A percentile compares a stretch with the other conserved stretches of the same genome.
These are phyloP conservation scores for Venturia nashicola DNA, from an alignment of 2,329 filamentous ascomycete species.

Conservation along the genomic window DNA sequence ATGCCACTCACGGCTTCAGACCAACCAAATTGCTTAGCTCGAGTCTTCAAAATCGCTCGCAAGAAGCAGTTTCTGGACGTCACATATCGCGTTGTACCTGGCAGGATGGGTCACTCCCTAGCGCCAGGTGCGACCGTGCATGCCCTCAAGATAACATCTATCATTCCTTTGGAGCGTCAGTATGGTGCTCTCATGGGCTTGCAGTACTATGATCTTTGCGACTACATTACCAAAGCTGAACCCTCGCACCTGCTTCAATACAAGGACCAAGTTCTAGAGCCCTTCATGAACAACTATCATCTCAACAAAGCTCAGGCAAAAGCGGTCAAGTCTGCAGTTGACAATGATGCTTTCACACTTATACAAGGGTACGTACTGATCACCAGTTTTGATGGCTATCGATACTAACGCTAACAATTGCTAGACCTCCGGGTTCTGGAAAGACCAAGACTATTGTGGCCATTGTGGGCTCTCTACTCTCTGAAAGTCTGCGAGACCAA, in stretches of 20 bases:
- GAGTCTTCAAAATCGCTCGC: slow-evolving; percentile 66
- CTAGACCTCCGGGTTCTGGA: slow-evolving; percentile 79
- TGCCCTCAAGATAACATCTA: slow-evolving; percentile 76
- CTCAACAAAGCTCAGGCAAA: slow-evolving; percentile 84
- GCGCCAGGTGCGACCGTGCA: slow-evolving; percentile 57
- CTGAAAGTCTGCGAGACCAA: slow-evolving; percentile 39
- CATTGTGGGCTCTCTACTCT: slow-evolving; percentile 80
- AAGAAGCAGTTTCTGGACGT: slow-evolving; percentile 77
- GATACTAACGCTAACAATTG: slow-evolving; percentile 14
- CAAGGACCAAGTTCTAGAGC: slow-evolving; percentile 56
- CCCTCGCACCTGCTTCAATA: slow-evolving; percentile 82
- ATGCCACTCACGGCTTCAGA: slow-evolving; percentile 55
- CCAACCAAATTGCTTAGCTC: slow-evolving; percentile 71
- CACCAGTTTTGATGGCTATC: neutral
- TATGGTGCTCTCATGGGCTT: slow-evolving; percentile 83
- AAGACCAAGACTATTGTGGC: slow-evolving; percentile 98
- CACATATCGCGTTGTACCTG: slow-evolving; percentile 68
- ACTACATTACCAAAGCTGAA: slow-evolving; percentile 79
- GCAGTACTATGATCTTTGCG: slow-evolving; percentile 91
- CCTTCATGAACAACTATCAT: slow-evolving; percentile 62
- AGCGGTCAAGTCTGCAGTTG: slow-evolving; percentile 80
- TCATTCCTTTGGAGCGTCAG: slow-evolving; percentile 90
- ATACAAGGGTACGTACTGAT: slow-evolving; percentile 61
- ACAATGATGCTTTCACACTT: slow-evolving; percentile 93
- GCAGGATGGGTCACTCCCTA: slow-evolving; percentile 50